These are phyloP conservation scores for Myotisia sp. DNA, from an alignment of 2,329 filamentous ascomycete species.

Conservation along the genomic window DNA sequence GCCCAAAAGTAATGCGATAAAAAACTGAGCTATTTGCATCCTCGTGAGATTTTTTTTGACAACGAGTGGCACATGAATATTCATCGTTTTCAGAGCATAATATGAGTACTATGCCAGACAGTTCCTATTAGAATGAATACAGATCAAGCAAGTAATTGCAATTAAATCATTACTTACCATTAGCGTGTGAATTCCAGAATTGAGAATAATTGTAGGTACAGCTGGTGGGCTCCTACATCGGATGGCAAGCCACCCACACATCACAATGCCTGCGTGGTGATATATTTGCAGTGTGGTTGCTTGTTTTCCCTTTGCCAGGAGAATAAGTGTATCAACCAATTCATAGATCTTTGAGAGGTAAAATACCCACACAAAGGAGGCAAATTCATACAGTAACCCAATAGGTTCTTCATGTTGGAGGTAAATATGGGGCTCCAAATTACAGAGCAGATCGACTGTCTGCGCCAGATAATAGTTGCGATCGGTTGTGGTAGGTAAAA, in stretches of 20 bases:
- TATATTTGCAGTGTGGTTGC: conserved; percentile 87
- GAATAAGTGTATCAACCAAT: conserved; percentile 75
- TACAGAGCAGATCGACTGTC: not conserved
- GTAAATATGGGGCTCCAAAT: not conserved
- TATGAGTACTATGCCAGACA: not conserved
- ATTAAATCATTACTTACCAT: conserved; percentile 51
- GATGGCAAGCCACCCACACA: conserved; percentile 93
- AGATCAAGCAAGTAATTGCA: too few relatives aligned
- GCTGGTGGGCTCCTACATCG: conserved; percentile 83
- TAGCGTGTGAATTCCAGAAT: conserved; percentile 73
- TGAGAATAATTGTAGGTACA: conserved; percentile 82
- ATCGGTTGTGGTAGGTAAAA: not conserved
- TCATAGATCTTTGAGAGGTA: conserved; percentile 94
- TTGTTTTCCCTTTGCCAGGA: conserved; percentile 76
- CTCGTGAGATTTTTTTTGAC: not conserved
- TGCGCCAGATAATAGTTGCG: not conserved
- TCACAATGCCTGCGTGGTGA: conserved; percentile 83
- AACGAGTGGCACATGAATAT: not conserved
- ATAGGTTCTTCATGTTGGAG: not conserved
- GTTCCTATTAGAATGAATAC: too few relatives aligned
- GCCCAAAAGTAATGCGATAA: not conserved
- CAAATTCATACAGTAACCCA: not conserved
- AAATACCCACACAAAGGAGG: conserved; percentile 52
- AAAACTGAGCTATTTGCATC: not conserved
- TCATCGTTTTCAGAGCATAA: not conserved